phyloP scores from a whole-genome alignment of 2,329 filamentous ascomycete genomes.

The Penicillium hordei region DNA sequence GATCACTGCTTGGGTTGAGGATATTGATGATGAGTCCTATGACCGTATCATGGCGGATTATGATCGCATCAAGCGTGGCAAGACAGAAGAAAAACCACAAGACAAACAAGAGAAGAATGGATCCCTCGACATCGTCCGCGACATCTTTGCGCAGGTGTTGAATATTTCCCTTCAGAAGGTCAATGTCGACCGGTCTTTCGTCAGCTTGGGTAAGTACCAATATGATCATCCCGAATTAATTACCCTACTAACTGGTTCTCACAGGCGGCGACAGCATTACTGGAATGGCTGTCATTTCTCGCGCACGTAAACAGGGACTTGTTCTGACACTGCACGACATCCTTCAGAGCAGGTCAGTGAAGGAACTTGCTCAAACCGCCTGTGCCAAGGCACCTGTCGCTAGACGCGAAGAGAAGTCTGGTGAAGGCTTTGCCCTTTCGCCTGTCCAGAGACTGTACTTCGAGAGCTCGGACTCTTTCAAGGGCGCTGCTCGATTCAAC shows the following conservation, averaged over 20 bases:
- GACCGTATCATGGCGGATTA: slow-evolving; percentile 42
- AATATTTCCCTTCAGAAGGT: slow-evolving; percentile 37
- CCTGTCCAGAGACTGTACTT: slow-evolving; percentile 39
- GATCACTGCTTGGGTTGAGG: slow-evolving; percentile 47
- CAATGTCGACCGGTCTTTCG: slow-evolving; percentile 36
- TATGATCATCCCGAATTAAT: neutral
- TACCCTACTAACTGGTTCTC: slow-evolving; percentile 11
- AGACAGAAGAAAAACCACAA: slow-evolving; percentile 21
- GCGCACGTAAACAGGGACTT: slow-evolving; percentile 38
- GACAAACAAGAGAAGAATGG: slow-evolving; percentile 17
- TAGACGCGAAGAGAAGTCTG: slow-evolving; percentile 28
- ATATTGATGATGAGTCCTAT: slow-evolving; percentile 41
- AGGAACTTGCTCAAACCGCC: slow-evolving; percentile 31
- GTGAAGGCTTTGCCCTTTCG: slow-evolving; percentile 33
- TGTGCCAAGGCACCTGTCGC: slow-evolving; percentile 17
- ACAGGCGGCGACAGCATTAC: slow-evolving; percentile 43
- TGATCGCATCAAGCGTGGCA: slow-evolving; percentile 28
- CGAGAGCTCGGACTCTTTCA: slow-evolving; percentile 22
- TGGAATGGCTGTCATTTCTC: slow-evolving; percentile 41
- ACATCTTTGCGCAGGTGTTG: slow-evolving; percentile 39
- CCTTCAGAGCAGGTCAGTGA: slow-evolving; percentile 35
- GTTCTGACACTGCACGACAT: slow-evolving; percentile 36
- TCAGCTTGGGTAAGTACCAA: slow-evolving; percentile 35
- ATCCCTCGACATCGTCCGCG: slow-evolving; percentile 26
- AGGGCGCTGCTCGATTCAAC: slow-evolving; percentile 32